Conservation (phyloP, 2,329 filamentous ascomycete genomes). For the Scedosporium aurantiacum region DNA sequence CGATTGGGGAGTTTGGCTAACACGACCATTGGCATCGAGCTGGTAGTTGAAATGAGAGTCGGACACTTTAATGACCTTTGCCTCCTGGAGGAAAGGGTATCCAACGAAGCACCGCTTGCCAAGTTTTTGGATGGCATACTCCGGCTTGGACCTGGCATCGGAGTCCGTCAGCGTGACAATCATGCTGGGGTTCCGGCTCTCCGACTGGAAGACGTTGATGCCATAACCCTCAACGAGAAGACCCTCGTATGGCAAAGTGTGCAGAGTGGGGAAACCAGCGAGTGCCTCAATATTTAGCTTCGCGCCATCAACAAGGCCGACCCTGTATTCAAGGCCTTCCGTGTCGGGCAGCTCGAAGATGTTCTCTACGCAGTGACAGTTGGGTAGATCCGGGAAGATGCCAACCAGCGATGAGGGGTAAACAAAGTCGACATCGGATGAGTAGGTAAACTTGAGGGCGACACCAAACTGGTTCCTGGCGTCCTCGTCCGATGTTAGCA, state of each 20-base stretch:
- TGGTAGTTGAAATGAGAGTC: constrained; percentile 90
- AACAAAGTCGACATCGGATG: constrained; percentile 61
- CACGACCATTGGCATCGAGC: constrained; percentile 51
- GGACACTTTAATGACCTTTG: constrained; percentile 76
- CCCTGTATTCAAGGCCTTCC: constrained; percentile 76
- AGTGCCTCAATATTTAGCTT: constrained; percentile 74
- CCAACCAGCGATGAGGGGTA: constrained; percentile 84
- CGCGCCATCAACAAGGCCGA: constrained; percentile 74
- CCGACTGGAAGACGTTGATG: constrained; percentile 89
- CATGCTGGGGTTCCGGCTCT: constrained; percentile 95
- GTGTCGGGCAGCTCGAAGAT: constrained; percentile 90
- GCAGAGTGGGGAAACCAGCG: constrained; percentile 85
- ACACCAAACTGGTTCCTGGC: constrained; percentile 83
- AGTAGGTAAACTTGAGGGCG: constrained; percentile 84
- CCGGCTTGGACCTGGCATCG: constrained; percentile 57
- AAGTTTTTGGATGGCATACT: constrained; percentile 66
- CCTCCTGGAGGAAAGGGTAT: constrained; percentile 92
- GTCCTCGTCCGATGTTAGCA: constrained; percentile 69
- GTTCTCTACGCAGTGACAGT: constrained; percentile 89
- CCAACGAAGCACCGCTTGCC: constrained; percentile 82
- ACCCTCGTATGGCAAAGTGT: constrained; percentile 74
- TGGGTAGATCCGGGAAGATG: constrained; percentile 76
- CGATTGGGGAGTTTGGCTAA: constrained; percentile 59
- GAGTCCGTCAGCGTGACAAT: constrained; percentile 73
- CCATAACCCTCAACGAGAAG: constrained; percentile 63